Percentiles rank a stretch among this genome's conserved stretches.
Evolutionary conservation across 805 yeast genomes (phyloP).

Genomic region (Yarrowia alimentaria): DNA sequence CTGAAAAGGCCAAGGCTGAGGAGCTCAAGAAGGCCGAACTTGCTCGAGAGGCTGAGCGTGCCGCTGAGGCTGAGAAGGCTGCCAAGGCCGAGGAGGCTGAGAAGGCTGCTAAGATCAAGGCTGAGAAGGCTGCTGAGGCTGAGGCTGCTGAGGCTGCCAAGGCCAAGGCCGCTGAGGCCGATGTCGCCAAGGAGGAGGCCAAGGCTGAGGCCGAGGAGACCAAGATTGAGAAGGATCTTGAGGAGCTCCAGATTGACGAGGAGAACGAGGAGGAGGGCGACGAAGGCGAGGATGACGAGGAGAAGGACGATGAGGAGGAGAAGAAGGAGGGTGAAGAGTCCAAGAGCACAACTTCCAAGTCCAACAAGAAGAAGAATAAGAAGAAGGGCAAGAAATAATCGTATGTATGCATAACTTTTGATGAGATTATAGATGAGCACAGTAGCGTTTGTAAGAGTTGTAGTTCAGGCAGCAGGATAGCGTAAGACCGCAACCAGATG

Average conservation of each 20-base stretch:
- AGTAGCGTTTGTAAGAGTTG: too few species aligned
- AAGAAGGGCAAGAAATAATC: slow-evolving; percentile 27
- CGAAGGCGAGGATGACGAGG: slow-evolving; percentile 4
- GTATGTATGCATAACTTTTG: slow-evolving; percentile 22
- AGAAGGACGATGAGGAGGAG: neutral
- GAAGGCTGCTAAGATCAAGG: neutral
- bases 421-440: too few species aligned
- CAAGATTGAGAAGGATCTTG: slow-evolving; percentile 12
- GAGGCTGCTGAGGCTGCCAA: slow-evolving; percentile 7
- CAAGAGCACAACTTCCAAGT: slow-evolving; percentile 20
- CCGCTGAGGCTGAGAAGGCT: slow-evolving; percentile 1
- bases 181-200: slow-evolving; percentile 1
- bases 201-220: slow-evolving; percentile 18
- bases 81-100: slow-evolving; percentile 17
- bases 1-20: slow-evolving; percentile 10
- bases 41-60: neutral
- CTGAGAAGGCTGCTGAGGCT: neutral
- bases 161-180: slow-evolving; percentile 22
- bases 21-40: slow-evolving; percentile 22
- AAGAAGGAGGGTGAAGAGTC: slow-evolving; percentile 4
- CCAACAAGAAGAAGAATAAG: slow-evolving; percentile 26
- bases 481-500: too few species aligned
- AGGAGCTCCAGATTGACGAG: slow-evolving; percentile 24
- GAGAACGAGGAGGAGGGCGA: slow-evolving; percentile 3
- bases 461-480: too few species aligned